phyloP scores from a whole-genome alignment of 1,284 basidiomycete species.

The Tranzscheliella williamsii region DNA sequence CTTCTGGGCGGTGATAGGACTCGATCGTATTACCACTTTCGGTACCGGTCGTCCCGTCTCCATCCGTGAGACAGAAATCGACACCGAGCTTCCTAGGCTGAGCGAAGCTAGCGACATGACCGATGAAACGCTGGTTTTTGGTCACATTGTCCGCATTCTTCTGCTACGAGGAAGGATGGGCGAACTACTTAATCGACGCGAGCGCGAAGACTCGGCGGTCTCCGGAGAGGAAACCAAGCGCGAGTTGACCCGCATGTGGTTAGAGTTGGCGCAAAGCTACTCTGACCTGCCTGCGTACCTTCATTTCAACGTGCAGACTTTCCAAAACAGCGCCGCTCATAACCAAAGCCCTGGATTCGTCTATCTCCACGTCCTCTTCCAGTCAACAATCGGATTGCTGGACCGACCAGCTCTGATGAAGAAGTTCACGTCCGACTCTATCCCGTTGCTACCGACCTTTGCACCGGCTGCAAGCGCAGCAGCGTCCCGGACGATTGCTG shows the following conservation, averaged over 20 bases:
- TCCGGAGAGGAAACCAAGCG: conserved; percentile 29
- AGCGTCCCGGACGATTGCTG: conserved; percentile 45
- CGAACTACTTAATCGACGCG: conserved; percentile 43
- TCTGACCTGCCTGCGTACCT: conserved; percentile 34
- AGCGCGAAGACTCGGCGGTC: conserved; percentile 24
- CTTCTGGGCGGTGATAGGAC: conserved; percentile 46
- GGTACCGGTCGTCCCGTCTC: conserved; percentile 49
- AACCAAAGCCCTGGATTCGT: conserved; percentile 47
- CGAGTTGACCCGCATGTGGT: conserved; percentile 42
- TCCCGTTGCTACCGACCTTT: conserved; percentile 28
- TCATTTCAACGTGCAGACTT: conserved; percentile 50
- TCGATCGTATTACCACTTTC: conserved; percentile 52
- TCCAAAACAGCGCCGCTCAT: conserved; percentile 39
- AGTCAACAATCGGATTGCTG: conserved; percentile 48
- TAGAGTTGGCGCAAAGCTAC: conserved; percentile 46
- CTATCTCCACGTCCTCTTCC: conserved; percentile 49
- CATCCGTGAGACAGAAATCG: conserved; percentile 44
- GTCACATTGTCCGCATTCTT: conserved; percentile 41
- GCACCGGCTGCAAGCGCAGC: conserved; percentile 35
- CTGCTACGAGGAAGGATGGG: conserved; percentile 47
- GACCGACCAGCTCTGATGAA: conserved; percentile 45
- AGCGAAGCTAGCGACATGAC: conserved; percentile 26
- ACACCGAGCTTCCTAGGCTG: conserved; percentile 36
- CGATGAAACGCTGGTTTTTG: conserved; percentile 40
- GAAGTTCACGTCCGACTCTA: conserved; percentile 33